Evolutionary conservation across 2,329 filamentous ascomycete genomes (phyloP).

Genomic region (Penicillium sp.): DNA sequence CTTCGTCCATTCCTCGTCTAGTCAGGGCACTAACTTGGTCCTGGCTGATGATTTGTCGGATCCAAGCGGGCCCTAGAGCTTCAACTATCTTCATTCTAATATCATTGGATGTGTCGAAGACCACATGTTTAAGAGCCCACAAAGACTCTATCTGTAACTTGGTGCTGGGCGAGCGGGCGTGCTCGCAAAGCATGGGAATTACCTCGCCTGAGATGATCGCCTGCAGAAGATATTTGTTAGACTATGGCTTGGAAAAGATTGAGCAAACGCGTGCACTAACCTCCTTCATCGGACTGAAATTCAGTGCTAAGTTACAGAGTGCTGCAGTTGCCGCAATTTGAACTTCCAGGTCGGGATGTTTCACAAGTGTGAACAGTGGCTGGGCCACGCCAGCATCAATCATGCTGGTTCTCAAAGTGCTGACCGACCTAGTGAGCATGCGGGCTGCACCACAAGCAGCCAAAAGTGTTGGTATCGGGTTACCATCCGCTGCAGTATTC

Average conservation of each 20-base stretch:
- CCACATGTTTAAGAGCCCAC: conserved; percentile 92
- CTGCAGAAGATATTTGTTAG: conserved; percentile 43
- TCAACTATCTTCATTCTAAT: conserved; percentile 77
- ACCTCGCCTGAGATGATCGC: conserved; percentile 72
- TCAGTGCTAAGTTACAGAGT: conserved; percentile 80
- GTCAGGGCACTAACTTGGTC: conserved; percentile 42
- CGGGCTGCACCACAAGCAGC: conserved; percentile 82
- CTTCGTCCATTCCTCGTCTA: conserved; percentile 33
- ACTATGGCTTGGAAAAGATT: neutral
- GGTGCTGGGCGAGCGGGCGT: conserved; percentile 79
- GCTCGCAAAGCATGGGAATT: conserved; percentile 74
- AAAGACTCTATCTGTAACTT: conserved; percentile 79
- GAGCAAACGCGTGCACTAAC: conserved; percentile 53
- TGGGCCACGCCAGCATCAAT: conserved; percentile 81
- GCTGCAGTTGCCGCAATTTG: conserved; percentile 83
- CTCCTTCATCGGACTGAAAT: conserved; percentile 88
- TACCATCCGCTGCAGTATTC: conserved; percentile 63
- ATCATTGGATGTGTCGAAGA: conserved; percentile 69
- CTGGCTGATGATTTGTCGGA: conserved; percentile 73
- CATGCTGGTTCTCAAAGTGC: conserved; percentile 78
- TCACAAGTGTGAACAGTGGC: conserved; percentile 74
- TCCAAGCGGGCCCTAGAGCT: conserved; percentile 74
- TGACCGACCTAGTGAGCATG: conserved; percentile 81
- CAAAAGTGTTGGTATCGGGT: conserved; percentile 75
- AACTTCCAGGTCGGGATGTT: conserved; percentile 73